Percentiles rank a stretch among this genome's conserved stretches.
These are phyloP conservation scores for Arachis stenosperma DNA, from an alignment of 306 rosid genomes.

Conservation along the genomic window DNA sequence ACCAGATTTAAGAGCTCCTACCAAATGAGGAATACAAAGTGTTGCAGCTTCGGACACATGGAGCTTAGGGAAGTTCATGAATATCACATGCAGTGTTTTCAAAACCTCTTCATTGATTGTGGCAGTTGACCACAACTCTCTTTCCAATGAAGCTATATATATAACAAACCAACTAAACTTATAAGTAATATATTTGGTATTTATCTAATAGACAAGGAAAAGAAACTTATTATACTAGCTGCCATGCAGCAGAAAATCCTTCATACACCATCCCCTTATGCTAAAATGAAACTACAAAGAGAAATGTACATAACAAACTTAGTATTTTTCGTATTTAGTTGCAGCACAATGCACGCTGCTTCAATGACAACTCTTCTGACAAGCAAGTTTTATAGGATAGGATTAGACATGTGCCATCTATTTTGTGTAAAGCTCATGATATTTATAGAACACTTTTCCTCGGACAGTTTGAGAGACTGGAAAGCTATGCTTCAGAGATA, in stretches of 20 bases:
- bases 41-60: conserved; percentile 95
- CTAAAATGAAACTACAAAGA: conserved; percentile 21
- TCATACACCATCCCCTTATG: conserved; percentile 19
- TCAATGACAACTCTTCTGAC: too few relatives aligned
- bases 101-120: conserved; percentile 92
- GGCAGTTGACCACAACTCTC: conserved; percentile 92
- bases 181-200: conserved; percentile 17
- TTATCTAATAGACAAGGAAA: background rate
- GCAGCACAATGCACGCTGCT: too few relatives aligned
- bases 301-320: background rate
- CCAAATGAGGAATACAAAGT: conserved; percentile 90
- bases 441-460: too few relatives aligned
- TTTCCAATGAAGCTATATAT: conserved; percentile 94
- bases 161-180: conserved; percentile 39
- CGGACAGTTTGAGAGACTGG: too few relatives aligned
- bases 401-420: too few relatives aligned
- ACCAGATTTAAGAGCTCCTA: conserved; percentile 92
- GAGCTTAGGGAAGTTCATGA: conserved; percentile 89
- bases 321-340: background rate
- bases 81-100: conserved; percentile 86
- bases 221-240: conserved; percentile 9
- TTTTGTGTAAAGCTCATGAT: too few relatives aligned
- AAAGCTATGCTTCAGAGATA: too few relatives aligned
- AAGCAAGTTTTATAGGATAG: too few relatives aligned
- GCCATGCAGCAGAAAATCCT: conserved; percentile 15